Conservation (phyloP, 129 eudicot genomes). For the Rutidosis leptorrhynchoides region DNA sequence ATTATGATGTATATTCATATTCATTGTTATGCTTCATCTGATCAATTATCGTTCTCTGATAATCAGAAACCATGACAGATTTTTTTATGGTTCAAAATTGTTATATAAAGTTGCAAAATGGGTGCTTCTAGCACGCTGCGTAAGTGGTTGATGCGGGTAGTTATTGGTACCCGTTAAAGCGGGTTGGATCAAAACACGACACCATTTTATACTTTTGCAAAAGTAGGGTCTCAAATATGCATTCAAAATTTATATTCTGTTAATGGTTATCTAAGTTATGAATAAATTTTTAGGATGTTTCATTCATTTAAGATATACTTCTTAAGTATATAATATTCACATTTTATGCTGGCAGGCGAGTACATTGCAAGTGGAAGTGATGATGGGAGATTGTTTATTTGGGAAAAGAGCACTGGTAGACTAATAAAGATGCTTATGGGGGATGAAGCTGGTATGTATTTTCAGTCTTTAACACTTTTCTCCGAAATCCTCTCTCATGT, state of each 20-base stretch:
- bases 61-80: background rate
- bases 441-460: constrained; percentile 72
- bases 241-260: too few relatives aligned
- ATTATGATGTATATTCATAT: background rate
- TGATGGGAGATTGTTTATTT: constrained; percentile 96
- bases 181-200: too few relatives aligned
- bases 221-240: background rate
- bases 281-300: too few relatives aligned
- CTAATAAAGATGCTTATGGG: constrained; percentile 79
- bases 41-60: background rate
- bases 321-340: constrained; percentile 12
- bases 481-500: constrained; percentile 7
- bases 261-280: too few relatives aligned
- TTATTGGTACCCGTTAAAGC: too few relatives aligned
- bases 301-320: too few relatives aligned
- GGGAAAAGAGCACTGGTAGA: constrained; percentile 96
- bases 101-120: background rate
- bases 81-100: background rate
- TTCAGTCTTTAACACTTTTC: background rate
- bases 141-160: too few relatives aligned
- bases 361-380: constrained; percentile 96
- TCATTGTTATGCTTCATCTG: background rate
- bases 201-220: too few relatives aligned
- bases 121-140: too few relatives aligned
- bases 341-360: constrained; percentile 55